Evolutionary conservation across 495 filamentous ascomycete species (phyloP), one percentile per base, ranked within the genome.

Genomic region (Talaromyces liani): DNA sequence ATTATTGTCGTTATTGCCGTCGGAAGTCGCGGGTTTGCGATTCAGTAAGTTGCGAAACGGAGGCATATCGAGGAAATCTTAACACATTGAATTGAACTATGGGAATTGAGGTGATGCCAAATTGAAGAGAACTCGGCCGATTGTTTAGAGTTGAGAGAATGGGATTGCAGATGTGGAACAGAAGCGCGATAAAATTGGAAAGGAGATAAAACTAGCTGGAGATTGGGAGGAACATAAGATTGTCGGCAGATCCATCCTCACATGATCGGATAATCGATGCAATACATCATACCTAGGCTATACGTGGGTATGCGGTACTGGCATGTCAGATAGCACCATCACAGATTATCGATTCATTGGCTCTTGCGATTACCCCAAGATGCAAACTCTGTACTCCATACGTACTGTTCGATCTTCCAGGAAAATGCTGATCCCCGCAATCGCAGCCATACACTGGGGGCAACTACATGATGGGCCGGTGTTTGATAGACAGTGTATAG

Each of bases 21-120:
- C 79, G 64, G 76, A 66, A 64, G 71, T 71, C 41, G 82, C 83
- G 61, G 82, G 71, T 61, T 84, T 86, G 69, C 85, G 84, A 55
- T 79, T 77, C 69, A 92, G 87, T 20, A 88, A 84, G 73, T 91
- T 92, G 66, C 88, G 87, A 71, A 91, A 89, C n/a, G 77, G 80
- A 66, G 87, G 82, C 89, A 92, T 91, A 47, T 65, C 80, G 64
- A 63, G 63, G 12, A 20, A 56, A 47, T 33, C 2, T 57, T n/a
- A 36, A 58, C 14, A 9, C 25, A 34, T 51, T 34, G 22, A 29
- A 10, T 53, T 12, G 60, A 53, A 41, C 16, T 20, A 53, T 18
- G 14, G 6, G n/a, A n/a, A 33, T n/a, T 53, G 41, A 29, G 24
- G 22, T 18, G 27, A 58, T 59, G 4, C 14, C 14, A 47, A 61